These are phyloP conservation scores for Ogataea hybrid DNA, from an alignment of 1,139 yeast species.

Conservation along the genomic window DNA sequence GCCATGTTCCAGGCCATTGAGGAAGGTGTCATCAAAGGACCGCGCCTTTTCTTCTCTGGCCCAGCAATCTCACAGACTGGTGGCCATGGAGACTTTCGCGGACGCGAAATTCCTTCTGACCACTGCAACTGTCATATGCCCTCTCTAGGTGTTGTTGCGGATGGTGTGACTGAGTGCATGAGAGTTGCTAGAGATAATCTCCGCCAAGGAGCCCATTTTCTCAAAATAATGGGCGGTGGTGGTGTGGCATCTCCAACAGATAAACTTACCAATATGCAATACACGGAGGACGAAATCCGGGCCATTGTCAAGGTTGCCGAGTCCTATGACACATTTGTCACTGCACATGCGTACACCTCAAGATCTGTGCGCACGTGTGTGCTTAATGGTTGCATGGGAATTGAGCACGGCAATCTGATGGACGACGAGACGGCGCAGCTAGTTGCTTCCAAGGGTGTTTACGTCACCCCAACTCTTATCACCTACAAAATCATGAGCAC, in stretches of 20 bases:
- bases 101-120: conserved; percentile 20
- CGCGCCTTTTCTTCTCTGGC: conserved; percentile 28
- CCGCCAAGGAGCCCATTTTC: conserved; percentile 28
- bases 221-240: conserved; percentile 25
- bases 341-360: conserved; percentile 32
- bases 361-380: conserved; percentile 26
- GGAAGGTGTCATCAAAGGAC: conserved; percentile 29
- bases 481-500: conserved; percentile 31
- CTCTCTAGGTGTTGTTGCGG: conserved; percentile 25
- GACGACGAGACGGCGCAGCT: conserved; percentile 28
- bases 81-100: conserved; percentile 29
- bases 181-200: conserved; percentile 28
- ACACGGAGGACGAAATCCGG: conserved; percentile 28
- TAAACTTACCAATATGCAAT: conserved; percentile 25
- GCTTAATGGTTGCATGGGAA: conserved; percentile 29
- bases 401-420: conserved; percentile 31
- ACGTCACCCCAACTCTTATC: conserved; percentile 30
- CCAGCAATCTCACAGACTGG: conserved; percentile 31
- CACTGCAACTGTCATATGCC: conserved; percentile 27
- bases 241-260: conserved; percentile 29
- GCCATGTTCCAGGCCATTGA: conserved; percentile 25
- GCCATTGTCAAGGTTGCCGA: conserved; percentile 30
- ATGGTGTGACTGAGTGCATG: conserved; percentile 28
- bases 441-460: conserved; percentile 26
- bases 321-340: conserved; percentile 28